Evolutionary conservation across 106 monocot genomes (phyloP).

Genomic region (Chionographis japonica): DNA sequence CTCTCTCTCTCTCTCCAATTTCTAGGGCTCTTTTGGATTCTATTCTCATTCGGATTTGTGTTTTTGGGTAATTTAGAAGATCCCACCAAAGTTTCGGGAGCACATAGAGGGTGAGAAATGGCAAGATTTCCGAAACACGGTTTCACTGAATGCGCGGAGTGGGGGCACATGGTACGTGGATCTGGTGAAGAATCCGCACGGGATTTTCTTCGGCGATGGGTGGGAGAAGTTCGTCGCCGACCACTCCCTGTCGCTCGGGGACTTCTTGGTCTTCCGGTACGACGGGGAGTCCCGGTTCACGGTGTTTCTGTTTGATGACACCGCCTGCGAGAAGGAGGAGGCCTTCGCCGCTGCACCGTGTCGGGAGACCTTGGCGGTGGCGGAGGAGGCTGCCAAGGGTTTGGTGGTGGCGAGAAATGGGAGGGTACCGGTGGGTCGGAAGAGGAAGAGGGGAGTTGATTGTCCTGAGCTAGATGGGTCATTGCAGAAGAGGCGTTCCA

Average conservation of each 20-base stretch:
- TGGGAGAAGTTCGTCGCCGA: slow-evolving; percentile 54
- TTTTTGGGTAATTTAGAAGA: too few species aligned
- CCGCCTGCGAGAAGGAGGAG: slow-evolving; percentile 35
- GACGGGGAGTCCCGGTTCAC: slow-evolving; percentile 29
- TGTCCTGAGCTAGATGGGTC: too few species aligned
- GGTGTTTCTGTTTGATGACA: slow-evolving; percentile 38
- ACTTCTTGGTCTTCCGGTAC: slow-evolving; percentile 54
- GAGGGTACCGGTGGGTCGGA: neutral
- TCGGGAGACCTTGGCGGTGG: neutral
- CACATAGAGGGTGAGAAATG: slow-evolving; percentile 35
- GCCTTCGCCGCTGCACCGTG: slow-evolving; percentile 21
- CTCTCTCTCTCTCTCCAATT: too few species aligned
- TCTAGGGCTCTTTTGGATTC: too few species aligned
- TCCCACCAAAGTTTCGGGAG: too few species aligned
- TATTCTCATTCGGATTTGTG: too few species aligned
- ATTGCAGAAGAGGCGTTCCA: neutral
- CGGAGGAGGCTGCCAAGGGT: too few species aligned
- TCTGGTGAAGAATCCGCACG: slow-evolving; percentile 14
- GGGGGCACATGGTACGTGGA: slow-evolving; percentile 32
- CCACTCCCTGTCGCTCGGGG: slow-evolving; percentile 34
- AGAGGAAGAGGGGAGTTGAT: slow-evolving; percentile 4
- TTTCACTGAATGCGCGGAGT: slow-evolving; percentile 44
- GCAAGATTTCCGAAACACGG: slow-evolving; percentile 16
- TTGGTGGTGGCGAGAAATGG: too few species aligned
- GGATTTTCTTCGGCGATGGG: slow-evolving; percentile 28